These are phyloP conservation scores for Fistulina hepatica DNA, from an alignment of 1,284 basidiomycete genomes.

Conservation along the genomic window DNA sequence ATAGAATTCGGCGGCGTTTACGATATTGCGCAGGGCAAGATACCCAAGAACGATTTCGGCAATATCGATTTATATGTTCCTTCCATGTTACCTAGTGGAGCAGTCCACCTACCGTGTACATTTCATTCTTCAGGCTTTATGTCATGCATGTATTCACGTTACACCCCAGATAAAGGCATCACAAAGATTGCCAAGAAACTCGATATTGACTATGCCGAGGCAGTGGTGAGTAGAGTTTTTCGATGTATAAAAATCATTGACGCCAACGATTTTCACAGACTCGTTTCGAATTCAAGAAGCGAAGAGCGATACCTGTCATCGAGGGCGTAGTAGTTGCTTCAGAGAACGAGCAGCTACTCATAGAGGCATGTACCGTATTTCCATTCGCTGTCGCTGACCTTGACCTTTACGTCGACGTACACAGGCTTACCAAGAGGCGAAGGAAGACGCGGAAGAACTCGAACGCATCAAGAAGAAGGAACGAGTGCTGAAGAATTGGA, in stretches of 20 bases:
- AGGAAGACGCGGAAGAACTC: slow-evolving; percentile 69
- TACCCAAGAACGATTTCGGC: slow-evolving; percentile 94
- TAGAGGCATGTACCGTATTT: slow-evolving; percentile 50
- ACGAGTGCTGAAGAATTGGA: slow-evolving; percentile 82
- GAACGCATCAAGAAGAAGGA: slow-evolving; percentile 71
- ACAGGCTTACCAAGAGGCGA: slow-evolving; percentile 78
- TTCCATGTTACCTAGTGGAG: slow-evolving; percentile 88
- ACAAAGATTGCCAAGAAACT: slow-evolving; percentile 85
- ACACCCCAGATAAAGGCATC: slow-evolving; percentile 64
- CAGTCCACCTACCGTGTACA: slow-evolving; percentile 81
- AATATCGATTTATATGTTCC: slow-evolving; percentile 96
- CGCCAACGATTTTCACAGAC: slow-evolving; percentile 35
- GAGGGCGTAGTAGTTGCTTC: slow-evolving; percentile 81
- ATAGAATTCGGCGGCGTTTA: slow-evolving; percentile 10
- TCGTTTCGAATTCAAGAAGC: slow-evolving; percentile 93
- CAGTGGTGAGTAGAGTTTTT: slow-evolving; percentile 53
- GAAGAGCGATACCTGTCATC: slow-evolving; percentile 75
- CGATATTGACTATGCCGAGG: slow-evolving; percentile 86
- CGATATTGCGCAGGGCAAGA: slow-evolving; percentile 53
- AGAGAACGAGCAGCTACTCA: slow-evolving; percentile 66
- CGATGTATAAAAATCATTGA: slow-evolving; percentile 6
- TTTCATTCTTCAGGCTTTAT: slow-evolving; percentile 16
- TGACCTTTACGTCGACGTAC: slow-evolving; percentile 4
- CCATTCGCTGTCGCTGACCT: slow-evolving; percentile 10
- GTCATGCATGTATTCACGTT: slow-evolving; percentile 5